These are phyloP conservation scores for Golovinomyces cichoracearum DNA, from an alignment of 2,329 filamentous ascomycete species.

Conservation along the genomic window DNA sequence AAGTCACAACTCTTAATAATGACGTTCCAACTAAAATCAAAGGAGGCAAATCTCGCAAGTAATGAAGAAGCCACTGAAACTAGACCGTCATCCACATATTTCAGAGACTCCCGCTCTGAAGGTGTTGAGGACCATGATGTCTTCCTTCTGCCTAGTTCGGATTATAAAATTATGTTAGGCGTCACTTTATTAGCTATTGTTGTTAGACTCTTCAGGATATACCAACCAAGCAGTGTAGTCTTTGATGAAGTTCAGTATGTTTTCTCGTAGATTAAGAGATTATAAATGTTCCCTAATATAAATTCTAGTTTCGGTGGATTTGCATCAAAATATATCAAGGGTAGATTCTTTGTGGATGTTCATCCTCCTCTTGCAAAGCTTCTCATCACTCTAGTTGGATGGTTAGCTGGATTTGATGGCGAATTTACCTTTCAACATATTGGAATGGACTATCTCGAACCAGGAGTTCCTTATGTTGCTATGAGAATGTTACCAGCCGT, in stretches of 20 bases:
- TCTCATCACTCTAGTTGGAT: conserved; percentile 82
- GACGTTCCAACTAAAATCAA: background rate
- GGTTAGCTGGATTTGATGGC: conserved; percentile 81
- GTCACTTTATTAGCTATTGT: conserved; percentile 51
- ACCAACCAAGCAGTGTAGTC: conserved; percentile 83
- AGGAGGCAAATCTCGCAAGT: background rate
- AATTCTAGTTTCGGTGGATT: conserved; percentile 70
- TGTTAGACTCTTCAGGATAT: conserved; percentile 84
- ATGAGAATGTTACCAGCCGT: conserved; percentile 88
- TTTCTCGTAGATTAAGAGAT: background rate
- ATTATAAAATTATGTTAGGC: conserved; percentile 51
- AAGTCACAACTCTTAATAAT: background rate
- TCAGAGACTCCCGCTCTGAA: conserved; percentile 42
- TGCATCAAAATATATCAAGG: conserved; percentile 97
- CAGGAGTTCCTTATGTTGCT: conserved; percentile 81
- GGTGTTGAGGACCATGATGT: conserved; percentile 77
- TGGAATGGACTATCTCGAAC: conserved; percentile 92
- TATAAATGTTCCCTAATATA: conserved; percentile 5
- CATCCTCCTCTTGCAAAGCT: conserved; percentile 92
- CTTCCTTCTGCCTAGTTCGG: conserved; percentile 56
- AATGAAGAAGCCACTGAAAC: background rate
- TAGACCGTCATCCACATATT: conserved; percentile 4
- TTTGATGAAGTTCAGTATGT: conserved; percentile 98
- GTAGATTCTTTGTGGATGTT: conserved; percentile 99
- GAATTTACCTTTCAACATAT: conserved; percentile 99